phyloP scores from a whole-genome alignment of 768 basidiomycete species.

The Russula griseocarnosa region DNA sequence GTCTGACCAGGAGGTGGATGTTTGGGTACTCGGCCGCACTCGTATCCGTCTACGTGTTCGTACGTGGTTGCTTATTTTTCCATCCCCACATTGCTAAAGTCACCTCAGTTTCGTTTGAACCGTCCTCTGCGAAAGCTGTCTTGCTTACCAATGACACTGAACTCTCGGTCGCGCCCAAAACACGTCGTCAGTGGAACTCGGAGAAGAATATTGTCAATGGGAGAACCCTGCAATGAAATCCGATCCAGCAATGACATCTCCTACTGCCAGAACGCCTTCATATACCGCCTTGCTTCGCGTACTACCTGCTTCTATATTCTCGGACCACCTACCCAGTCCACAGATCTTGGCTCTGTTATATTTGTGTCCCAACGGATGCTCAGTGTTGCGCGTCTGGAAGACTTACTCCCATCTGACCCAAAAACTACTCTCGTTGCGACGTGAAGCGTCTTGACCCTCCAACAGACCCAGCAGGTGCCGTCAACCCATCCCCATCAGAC shows the following conservation, averaged over 20 bases:
- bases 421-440: conserved; percentile 6
- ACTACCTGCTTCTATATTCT: conserved; percentile 22
- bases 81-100: background rate
- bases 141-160: conserved; percentile 86
- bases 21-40: conserved; percentile 89
- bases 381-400: conserved; percentile 15
- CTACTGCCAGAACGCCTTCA: background rate
- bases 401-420: conserved; percentile 20
- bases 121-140: conserved; percentile 56
- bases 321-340: conserved; percentile 11
- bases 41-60: conserved; percentile 80
- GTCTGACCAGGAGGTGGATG: conserved; percentile 80
- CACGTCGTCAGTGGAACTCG: conserved; percentile 21
- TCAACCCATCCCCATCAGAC: conserved; percentile 13
- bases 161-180: conserved; percentile 76
- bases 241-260: background rate
- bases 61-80: conserved; percentile 40
- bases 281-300: conserved; percentile 22
- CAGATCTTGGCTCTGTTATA: conserved; percentile 11
- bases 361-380: conserved; percentile 24
- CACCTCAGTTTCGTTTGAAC: conserved; percentile 56
- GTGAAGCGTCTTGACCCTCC: conserved; percentile 25
- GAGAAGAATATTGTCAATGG: conserved; percentile 2
- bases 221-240: conserved; percentile 3
- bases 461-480: conserved; percentile 18